Percentiles rank a stretch among this genome's conserved stretches.
Conservation (phyloP, 805 yeast species). For the Candida verbasci region DNA sequence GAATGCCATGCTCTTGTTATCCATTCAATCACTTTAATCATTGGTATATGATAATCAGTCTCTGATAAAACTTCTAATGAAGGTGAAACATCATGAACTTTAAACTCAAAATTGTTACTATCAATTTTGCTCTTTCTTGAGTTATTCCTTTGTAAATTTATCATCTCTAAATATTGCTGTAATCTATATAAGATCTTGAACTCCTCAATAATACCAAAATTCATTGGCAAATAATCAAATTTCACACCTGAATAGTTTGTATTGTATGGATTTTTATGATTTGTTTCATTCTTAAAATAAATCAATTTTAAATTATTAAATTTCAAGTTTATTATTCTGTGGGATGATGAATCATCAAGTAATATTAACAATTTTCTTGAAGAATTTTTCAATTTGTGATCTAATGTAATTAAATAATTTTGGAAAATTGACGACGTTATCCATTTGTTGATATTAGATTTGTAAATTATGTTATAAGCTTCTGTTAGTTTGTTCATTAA, state of each 20-base stretch:
- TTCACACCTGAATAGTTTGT: conserved; percentile 41
- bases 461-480: conserved; percentile 50
- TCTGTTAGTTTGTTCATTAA: conserved; percentile 43
- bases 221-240: conserved; percentile 55
- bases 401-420: conserved; percentile 56
- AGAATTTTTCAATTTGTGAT: conserved; percentile 47
- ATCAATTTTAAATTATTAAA: conserved; percentile 32
- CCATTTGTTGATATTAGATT: conserved; percentile 60
- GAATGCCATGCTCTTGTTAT: conserved; percentile 55
- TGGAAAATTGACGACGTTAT: conserved; percentile 59
- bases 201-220: conserved; percentile 61
- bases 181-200: conserved; percentile 55
- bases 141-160: conserved; percentile 24
- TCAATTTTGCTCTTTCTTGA: conserved; percentile 8
- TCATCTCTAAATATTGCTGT: conserved; percentile 51
- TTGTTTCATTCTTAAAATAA: conserved; percentile 35
- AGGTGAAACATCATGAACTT: background rate
- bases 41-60: conserved; percentile 42
- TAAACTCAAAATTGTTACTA: background rate
- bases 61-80: conserved; percentile 31
- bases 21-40: conserved; percentile 55
- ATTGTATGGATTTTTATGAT: conserved; percentile 32
- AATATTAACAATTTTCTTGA: conserved; percentile 49
- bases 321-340: conserved; percentile 44
- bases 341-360: conserved; percentile 60